A percentile compares a stretch with the other conserved stretches of the same genome.
Conservation (phyloP, 164 flowering plant genomes). For the Chimonanthus praecox region DNA sequence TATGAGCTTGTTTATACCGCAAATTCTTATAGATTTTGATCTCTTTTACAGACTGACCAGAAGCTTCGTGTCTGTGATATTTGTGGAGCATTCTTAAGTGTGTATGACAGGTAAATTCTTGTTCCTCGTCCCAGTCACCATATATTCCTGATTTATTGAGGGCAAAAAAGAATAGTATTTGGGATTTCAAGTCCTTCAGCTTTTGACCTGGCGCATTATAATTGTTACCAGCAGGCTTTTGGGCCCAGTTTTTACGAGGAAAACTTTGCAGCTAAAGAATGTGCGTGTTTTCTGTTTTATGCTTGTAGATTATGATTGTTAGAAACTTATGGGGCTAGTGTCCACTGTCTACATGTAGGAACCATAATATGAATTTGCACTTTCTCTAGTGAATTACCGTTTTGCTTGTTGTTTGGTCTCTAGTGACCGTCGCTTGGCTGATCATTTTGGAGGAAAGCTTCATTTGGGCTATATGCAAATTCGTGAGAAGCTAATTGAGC, state of each 20-base stretch:
- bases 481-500: conserved; percentile 86
- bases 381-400: background rate
- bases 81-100: conserved; percentile 97
- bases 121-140: conserved; percentile 2
- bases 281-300: conserved; percentile 91
- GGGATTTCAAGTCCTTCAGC: conserved; percentile 72
- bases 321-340: conserved; percentile 5
- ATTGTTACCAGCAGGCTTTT: conserved; percentile 99
- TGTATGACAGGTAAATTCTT: conserved; percentile 81
- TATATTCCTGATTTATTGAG: conserved; percentile 18
- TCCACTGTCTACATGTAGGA: background rate
- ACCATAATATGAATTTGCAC: background rate
- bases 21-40: background rate
- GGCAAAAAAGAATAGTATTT: conserved; percentile 40
- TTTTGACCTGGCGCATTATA: conserved; percentile 76
- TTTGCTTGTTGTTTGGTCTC: conserved; percentile 21
- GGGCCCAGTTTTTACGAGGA: conserved; percentile 99
- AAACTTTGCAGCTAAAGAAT: conserved; percentile 97
- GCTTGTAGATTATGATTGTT: conserved; percentile 51
- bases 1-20: background rate
- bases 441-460: conserved; percentile 99
- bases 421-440: conserved; percentile 98
- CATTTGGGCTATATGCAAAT: conserved; percentile 96
- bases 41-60: conserved; percentile 82
- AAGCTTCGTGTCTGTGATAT: conserved; percentile 98